Percentiles rank a stretch among this genome's conserved stretches.
Evolutionary conservation across 1,284 basidiomycete species (phyloP).

Genomic region (Microbotryomycetes sp.): DNA sequence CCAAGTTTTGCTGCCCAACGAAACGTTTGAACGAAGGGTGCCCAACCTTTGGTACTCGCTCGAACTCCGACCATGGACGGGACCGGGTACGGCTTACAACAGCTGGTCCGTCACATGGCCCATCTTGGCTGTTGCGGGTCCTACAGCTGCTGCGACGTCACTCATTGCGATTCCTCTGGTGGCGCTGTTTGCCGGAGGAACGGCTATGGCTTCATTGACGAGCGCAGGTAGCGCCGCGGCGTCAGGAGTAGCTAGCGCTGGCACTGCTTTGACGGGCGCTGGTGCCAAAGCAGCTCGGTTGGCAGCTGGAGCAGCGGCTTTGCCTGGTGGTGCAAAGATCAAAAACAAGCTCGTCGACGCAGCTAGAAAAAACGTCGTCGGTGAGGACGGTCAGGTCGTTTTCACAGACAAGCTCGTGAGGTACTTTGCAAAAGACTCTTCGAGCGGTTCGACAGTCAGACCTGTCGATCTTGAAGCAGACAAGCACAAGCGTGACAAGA

Average conservation of each 20-base stretch:
- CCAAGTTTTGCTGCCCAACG: slow-evolving; percentile 16
- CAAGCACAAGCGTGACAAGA: slow-evolving; percentile 1
- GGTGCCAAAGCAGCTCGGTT: slow-evolving; percentile 6
- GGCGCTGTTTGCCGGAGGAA: slow-evolving; percentile 18
- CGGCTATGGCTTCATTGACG: slow-evolving; percentile 23
- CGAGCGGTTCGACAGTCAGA: neutral
- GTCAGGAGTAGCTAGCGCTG: slow-evolving; percentile 2
- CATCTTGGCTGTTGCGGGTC: slow-evolving; percentile 24
- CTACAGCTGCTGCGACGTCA: slow-evolving; percentile 18
- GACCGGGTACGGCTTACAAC: slow-evolving; percentile 13
- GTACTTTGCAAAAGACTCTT: slow-evolving; percentile 12
- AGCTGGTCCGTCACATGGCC: slow-evolving; percentile 24
- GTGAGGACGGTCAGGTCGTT: slow-evolving; percentile 5
- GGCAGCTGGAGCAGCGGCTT: slow-evolving; percentile 10
- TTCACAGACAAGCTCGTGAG: slow-evolving; percentile 11
- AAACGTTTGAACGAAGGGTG: slow-evolving; percentile 25
- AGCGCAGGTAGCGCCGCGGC: slow-evolving; percentile 11
- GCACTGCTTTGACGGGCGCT: neutral
- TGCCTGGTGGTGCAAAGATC: slow-evolving; percentile 21
- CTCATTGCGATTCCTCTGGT: slow-evolving; percentile 27
- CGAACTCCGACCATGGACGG: slow-evolving; percentile 25
- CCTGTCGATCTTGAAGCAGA: neutral
- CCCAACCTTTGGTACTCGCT: slow-evolving; percentile 24
- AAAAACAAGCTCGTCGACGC: slow-evolving; percentile 23
- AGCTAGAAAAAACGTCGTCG: slow-evolving; percentile 13